Evolutionary conservation across 139 green algal species (phyloP), one percentile per base, ranked within the genome.

Genomic region (Coelastrella sp.): DNA sequence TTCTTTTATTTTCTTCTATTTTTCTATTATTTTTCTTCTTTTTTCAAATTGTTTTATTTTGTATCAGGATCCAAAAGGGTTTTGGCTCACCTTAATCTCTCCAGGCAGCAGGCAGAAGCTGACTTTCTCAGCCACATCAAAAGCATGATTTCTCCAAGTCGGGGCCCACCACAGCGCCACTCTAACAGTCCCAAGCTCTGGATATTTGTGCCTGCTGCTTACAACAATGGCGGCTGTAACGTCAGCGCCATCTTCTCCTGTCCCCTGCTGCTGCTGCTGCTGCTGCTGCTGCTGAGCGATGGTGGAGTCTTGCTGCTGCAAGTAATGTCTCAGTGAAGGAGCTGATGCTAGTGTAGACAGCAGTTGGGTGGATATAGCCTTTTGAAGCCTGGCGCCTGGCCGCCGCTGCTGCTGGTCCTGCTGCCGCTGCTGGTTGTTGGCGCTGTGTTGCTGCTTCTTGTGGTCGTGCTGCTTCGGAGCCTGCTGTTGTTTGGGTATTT

Each of bases 81-180:
- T 15, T 70, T 4, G 25, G 65, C 83, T 0, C 65, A 88, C 87
- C 65, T 91, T 91, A 68, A 86, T 6, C 78, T 91, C 80, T 7
- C 88, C 88, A 8, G 88, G 88, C 66, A 91, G 88, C 68, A 91
- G 65, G 78, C 88, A 91, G 81, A 91, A 91, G 58, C 80, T 84
- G 57, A 81, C 60, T 19, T 68, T 56, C 65, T 91, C 87, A 7
- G 49, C 78, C 9, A 87, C 87, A 10, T 72, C 87, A 60, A 82
- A 70, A 7, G 65, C 79, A 58, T 87, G 87, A 49, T 25, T n/a
- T 15, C 25, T 11, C 49, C 63, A 59, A 17, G 87, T 76, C 4
- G 87, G 87, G 19, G 65, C 78, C 87, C 87, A 91, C 87, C 87
- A 91, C 65, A 91, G 15, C 22, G 87, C 78, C 27, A 91, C 79